Evolutionary conservation across 208 protist genomes (phyloP).

Genomic region (Leishmania lainsoni): DNA sequence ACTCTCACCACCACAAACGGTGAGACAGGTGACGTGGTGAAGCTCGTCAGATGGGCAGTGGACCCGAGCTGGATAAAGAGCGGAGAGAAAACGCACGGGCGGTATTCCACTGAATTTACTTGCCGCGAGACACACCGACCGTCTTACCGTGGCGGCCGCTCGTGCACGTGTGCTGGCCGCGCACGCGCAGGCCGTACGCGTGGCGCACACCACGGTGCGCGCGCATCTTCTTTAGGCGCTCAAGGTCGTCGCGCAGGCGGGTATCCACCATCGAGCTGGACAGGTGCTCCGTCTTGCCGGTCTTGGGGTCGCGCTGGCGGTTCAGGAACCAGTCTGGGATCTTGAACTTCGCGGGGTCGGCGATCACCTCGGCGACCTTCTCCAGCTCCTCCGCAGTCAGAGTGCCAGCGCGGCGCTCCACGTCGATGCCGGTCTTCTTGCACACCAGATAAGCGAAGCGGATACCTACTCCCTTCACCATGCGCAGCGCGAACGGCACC

Average conservation of each 20-base stretch:
- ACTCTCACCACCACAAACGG: background rate
- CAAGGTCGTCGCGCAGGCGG: conserved; percentile 99
- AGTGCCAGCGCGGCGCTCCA: conserved; percentile 95
- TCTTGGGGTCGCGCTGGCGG: conserved; percentile 98
- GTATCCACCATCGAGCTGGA: conserved; percentile 97
- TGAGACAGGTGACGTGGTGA: background rate
- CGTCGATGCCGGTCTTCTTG: conserved; percentile 99
- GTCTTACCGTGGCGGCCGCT: conserved; percentile 97
- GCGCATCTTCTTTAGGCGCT: conserved; percentile 99
- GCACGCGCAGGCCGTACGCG: conserved; percentile 97
- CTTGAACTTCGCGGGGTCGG: conserved; percentile 98
- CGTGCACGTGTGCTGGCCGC: conserved; percentile 99
- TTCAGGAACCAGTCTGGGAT: conserved; percentile 99
- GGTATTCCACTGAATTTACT: conserved; percentile 41
- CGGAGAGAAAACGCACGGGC: background rate
- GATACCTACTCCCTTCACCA: conserved; percentile 99
- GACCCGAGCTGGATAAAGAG: background rate
- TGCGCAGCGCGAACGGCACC: conserved; percentile 97
- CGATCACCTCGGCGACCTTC: conserved; percentile 97
- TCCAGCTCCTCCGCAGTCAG: conserved; percentile 96
- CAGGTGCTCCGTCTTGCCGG: conserved; percentile 98
- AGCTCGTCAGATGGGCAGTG: background rate
- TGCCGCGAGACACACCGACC: conserved; percentile 78
- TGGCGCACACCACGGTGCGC: conserved; percentile 99
- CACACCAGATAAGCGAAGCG: conserved; percentile 98